Conservation (phyloP, 2,329 filamentous ascomycete species). For the Clarireedia homoeocarpa region DNA sequence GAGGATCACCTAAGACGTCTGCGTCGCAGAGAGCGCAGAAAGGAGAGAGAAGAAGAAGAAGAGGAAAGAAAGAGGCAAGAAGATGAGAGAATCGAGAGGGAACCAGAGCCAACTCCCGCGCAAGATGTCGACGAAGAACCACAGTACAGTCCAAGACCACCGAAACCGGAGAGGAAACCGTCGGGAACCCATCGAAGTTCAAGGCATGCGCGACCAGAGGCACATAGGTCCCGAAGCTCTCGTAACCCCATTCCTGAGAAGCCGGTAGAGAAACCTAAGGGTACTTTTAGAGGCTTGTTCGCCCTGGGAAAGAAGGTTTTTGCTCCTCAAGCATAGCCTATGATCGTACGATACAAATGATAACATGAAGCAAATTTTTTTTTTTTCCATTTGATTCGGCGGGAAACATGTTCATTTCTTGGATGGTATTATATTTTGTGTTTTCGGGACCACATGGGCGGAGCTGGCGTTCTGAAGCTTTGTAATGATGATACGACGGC, state of each 20-base stretch:
- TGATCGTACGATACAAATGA: neutral
- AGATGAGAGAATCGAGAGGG: neutral
- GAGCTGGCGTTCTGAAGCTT: neutral
- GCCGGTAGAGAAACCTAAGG: slow-evolving; percentile 6
- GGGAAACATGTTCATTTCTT: slow-evolving; percentile 2
- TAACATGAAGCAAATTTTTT: neutral
- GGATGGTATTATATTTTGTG: slow-evolving; percentile 3
- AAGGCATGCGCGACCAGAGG: neutral
- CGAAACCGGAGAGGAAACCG: neutral
- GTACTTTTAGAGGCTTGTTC: slow-evolving; percentile 6
- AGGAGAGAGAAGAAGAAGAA: neutral
- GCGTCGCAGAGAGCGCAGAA: slow-evolving; percentile 2
- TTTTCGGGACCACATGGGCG: too few relatives aligned
- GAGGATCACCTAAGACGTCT: slow-evolving; percentile 1
- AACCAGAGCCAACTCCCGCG: neutral
- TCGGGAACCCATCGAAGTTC: slow-evolving; percentile 1
- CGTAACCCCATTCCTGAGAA: neutral
- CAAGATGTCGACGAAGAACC: slow-evolving; percentile 1
- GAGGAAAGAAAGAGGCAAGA: neutral
- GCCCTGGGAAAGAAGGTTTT: slow-evolving; percentile 10
- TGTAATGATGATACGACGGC: neutral
- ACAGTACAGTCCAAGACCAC: neutral
- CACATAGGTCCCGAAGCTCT: neutral
- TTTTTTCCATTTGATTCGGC: neutral
- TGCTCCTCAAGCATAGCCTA: neutral